A percentile compares a stretch with the other conserved stretches of the same genome.
Evolutionary conservation across 768 basidiomycete genomes (phyloP).

Genomic region (Mycena rebaudengoi): DNA sequence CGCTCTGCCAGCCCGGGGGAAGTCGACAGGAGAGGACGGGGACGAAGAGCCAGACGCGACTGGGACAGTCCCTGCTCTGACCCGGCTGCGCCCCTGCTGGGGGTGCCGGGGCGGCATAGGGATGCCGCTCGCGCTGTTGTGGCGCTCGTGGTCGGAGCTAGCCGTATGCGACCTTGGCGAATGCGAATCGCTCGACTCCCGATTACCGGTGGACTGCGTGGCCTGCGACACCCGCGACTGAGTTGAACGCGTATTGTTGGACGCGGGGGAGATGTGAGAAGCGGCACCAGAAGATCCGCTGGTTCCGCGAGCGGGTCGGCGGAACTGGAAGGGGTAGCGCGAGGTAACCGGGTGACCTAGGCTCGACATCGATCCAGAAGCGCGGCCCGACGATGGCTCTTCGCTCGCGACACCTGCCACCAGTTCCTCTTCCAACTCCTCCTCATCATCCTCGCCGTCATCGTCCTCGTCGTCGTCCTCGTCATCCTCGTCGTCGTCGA

Average conservation of each 20-base stretch:
- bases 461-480: conserved; percentile 39
- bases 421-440: conserved; percentile 49
- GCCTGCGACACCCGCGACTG: conserved; percentile 50
- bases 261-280: conserved; percentile 47
- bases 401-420: conserved; percentile 47
- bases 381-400: conserved; percentile 65
- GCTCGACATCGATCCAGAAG: conserved; percentile 86
- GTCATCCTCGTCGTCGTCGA: conserved; percentile 25
- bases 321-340: conserved; percentile 75
- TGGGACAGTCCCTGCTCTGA: conserved; percentile 35
- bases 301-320: conserved; percentile 58
- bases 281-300: conserved; percentile 49
- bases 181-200: conserved; percentile 68
- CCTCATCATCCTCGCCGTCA: conserved; percentile 53
- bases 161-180: conserved; percentile 51
- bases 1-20: conserved; percentile 15
- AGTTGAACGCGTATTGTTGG: conserved; percentile 41
- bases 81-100: conserved; percentile 30
- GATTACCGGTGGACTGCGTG: conserved; percentile 71
- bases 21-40: conserved; percentile 21
- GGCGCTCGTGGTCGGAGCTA: conserved; percentile 45
- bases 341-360: conserved; percentile 80
- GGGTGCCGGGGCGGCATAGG: conserved; percentile 52
- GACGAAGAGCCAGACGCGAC: conserved; percentile 31
- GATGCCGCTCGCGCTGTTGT: conserved; percentile 38